Base-by-base conservation (phyloP, 441 rosid genomes). In the Adansonia rubrostipa region DNA sequence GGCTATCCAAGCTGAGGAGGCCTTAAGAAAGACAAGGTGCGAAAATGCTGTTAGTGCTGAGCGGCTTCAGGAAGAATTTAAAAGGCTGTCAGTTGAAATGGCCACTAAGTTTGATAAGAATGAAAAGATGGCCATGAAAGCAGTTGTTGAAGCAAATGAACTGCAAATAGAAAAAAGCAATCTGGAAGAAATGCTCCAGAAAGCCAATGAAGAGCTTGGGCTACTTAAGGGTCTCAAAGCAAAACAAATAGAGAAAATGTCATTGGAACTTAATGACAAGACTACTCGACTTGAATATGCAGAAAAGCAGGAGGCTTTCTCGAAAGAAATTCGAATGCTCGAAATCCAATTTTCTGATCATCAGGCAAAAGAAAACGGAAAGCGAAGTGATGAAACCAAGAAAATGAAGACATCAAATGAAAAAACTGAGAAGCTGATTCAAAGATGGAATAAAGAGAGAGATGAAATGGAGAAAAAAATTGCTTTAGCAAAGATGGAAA, bases 371-470 rank as follows among this genome's bases (percentile, higher is more conserved):
- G 45, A 82, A 68, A 75, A 76, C 3, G 80, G 77, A 36, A 85
- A 84, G 79, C 71, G 82, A 61, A 79, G 83, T 77, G 87, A 83
- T 74, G 86, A 85, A 62, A 76, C 80, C 9, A 74, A 82, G 73
- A 78, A 80, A 17, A 71, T 6, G 33, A 80, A 84, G 67, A 78
- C 77, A 79, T 83, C 89, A 66, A 81, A 69, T 71, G 82, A 81
- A 56, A 91, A 89, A 83, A 83, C 87, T 40, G 85, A 87, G 80
- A 81, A 76, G 82, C 79, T 83, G 54, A 71, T 78, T 73, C 85
- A 86, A 78, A 86, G 82, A 75, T 89, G 91, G 94, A 84, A 82
- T 24, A 85, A 71, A 47, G 96, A 90, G 77, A 88, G 83, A 81
- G 86, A 89, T 56, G 92, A 87, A 65, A 28, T 87, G 76, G 86